Evolutionary conservation across 176 grass and related monocot species (phyloP).

Genomic region (Pontederia crassipes): DNA sequence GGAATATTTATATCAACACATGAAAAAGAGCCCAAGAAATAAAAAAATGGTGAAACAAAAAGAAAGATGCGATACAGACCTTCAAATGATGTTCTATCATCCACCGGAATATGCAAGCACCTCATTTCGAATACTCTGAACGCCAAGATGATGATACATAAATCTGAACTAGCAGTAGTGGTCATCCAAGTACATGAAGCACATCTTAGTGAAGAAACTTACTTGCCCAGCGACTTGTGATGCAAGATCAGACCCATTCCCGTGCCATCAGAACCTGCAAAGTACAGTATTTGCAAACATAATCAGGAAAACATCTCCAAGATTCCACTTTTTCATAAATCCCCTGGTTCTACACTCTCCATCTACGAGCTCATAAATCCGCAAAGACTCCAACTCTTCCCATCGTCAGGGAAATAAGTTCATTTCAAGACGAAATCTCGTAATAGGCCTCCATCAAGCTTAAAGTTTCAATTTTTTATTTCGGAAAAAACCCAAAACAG

Average conservation of each 20-base stretch:
- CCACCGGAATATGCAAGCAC: conserved; percentile 84
- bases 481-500: neutral
- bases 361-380: too few species aligned
- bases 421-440: neutral
- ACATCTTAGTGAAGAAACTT: neutral
- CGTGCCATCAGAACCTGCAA: conserved; percentile 73
- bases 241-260: conserved; percentile 69
- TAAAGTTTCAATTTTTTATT: neutral
- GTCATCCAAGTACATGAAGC: neutral
- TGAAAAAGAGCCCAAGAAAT: too few species aligned
- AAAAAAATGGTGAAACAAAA: neutral
- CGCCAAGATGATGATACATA: neutral
- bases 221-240: conserved; percentile 68
- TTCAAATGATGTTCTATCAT: conserved; percentile 68
- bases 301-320: neutral
- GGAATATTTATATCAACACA: too few species aligned
- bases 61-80: conserved; percentile 17
- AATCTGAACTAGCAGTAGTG: neutral
- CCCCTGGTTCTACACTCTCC: too few species aligned
- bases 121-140: conserved; percentile 79
- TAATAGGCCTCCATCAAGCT: too few species aligned
- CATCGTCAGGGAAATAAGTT: neutral
- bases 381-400: too few species aligned
- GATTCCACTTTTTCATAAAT: too few species aligned
- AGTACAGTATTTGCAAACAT: neutral